These are phyloP conservation scores for Tolypocladium pustulatum DNA, from an alignment of 2,329 filamentous ascomycete species.

Conservation along the genomic window DNA sequence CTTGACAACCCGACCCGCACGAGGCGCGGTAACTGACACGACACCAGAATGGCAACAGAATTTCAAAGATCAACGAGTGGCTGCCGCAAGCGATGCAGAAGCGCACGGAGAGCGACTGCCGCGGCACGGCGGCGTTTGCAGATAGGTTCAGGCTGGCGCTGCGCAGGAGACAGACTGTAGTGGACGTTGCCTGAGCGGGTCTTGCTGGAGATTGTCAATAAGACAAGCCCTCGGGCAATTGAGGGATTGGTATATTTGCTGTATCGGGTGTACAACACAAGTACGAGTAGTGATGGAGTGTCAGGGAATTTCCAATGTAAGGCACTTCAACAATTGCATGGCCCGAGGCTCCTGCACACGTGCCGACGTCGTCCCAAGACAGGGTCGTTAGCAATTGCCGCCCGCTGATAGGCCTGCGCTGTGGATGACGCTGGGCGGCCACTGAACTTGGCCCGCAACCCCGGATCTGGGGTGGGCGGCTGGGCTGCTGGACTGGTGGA, in stretches of 20 bases:
- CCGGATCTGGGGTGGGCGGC: neutral
- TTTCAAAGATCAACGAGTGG: slow-evolving; percentile 56
- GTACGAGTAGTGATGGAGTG: no score
- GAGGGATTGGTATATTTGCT: neutral
- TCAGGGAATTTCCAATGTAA: no score
- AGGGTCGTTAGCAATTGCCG: slow-evolving; percentile 2
- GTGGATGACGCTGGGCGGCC: slow-evolving; percentile 2
- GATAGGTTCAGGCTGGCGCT: slow-evolving; percentile 40
- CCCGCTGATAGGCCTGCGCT: slow-evolving; percentile 2
- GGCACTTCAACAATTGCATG: neutral
- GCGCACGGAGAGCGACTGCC: slow-evolving; percentile 42
- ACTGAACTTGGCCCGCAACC: slow-evolving; percentile 2
- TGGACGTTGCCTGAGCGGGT: neutral
- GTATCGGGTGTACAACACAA: no score
- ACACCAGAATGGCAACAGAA: slow-evolving; percentile 45
- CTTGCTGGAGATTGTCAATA: neutral
- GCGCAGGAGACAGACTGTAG: slow-evolving; percentile 17
- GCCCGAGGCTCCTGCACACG: neutral
- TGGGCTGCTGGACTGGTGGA: neutral
- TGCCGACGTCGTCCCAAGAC: neutral
- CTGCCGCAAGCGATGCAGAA: slow-evolving; percentile 46
- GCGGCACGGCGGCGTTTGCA: slow-evolving; percentile 39
- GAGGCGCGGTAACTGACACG: neutral
- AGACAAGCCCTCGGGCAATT: neutral
- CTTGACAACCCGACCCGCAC: neutral